These are phyloP conservation scores for Cladorrhinum sp. DNA, from an alignment of 2,329 filamentous ascomycete species.

Conservation along the genomic window DNA sequence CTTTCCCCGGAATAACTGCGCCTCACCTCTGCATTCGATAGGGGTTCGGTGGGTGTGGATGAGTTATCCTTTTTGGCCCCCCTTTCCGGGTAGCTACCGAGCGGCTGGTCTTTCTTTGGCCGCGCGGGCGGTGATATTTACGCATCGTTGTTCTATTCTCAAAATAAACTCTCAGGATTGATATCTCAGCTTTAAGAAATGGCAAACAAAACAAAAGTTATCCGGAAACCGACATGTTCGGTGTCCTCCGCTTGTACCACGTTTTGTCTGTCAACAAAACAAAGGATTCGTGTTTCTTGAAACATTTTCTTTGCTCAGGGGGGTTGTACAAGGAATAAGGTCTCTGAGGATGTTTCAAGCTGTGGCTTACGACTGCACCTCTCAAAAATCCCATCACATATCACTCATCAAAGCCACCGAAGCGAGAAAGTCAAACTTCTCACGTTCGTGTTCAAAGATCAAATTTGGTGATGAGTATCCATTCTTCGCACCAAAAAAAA, in stretches of 20 bases:
- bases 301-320: not conserved
- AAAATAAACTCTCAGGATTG: not conserved
- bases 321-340: not conserved
- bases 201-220: not conserved
- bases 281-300: not conserved
- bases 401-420: not conserved
- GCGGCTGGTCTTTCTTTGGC: not conserved
- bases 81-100: slow-evolving; percentile 4
- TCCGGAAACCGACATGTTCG: not conserved
- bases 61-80: not conserved
- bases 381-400: not conserved
- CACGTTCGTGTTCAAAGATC: no score
- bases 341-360: not conserved
- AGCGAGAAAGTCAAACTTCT: no score
- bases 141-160: not conserved
- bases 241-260: not conserved
- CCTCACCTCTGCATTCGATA: slow-evolving; percentile 1
- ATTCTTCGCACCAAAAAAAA: not conserved
- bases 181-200: not conserved
- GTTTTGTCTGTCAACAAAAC: not conserved
- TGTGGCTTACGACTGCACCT: not conserved
- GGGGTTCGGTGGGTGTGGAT: not conserved
- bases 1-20: slow-evolving; percentile 6
- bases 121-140: not conserved
- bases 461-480: no score